Conservation (phyloP, 1,139 yeast genomes). For the Candida buenavistaensis region DNA sequence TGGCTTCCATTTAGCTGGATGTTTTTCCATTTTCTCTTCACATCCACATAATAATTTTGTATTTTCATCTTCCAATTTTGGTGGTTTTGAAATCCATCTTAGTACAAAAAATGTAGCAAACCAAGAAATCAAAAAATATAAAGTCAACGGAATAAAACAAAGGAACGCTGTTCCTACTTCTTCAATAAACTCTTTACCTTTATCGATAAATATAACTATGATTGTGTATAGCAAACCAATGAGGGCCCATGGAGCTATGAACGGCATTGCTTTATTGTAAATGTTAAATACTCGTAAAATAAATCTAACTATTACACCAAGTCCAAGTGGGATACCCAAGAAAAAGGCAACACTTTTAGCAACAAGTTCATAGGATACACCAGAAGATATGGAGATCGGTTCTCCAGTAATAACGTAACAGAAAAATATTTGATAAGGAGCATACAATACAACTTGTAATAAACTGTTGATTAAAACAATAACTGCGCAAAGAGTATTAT, state of each 20-base stretch:
- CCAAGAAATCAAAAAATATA: constrained; percentile 50
- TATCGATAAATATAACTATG: constrained; percentile 51
- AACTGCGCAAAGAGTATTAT: constrained; percentile 51
- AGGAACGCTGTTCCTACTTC: constrained; percentile 53
- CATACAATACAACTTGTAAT: constrained; percentile 54
- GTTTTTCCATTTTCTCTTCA: constrained; percentile 21
- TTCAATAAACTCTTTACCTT: constrained; percentile 50
- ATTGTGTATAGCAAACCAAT: constrained; percentile 56
- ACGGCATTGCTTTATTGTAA: constrained; percentile 30
- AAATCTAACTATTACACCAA: constrained; percentile 46
- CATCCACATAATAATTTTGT: constrained; percentile 35
- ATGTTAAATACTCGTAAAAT: constrained; percentile 25
- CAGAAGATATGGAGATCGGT: constrained; percentile 12
- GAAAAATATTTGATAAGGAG: constrained; percentile 53
- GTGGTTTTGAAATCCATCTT: constrained; percentile 24
- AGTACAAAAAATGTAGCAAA: constrained; percentile 42
- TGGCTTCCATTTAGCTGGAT: constrained; percentile 18
- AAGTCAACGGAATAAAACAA: constrained; percentile 50
- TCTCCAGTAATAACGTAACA: constrained; percentile 38
- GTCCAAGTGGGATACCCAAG: constrained; percentile 54
- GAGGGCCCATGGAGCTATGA: constrained; percentile 50
- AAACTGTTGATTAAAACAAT: constrained; percentile 53
- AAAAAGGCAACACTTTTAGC: constrained; percentile 54
- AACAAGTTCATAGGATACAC: constrained; percentile 39
- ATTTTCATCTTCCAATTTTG: constrained; percentile 6